Evolutionary conservation across 176 grass and related monocot species (phyloP).

Genomic region (Panicum miliaceum): DNA sequence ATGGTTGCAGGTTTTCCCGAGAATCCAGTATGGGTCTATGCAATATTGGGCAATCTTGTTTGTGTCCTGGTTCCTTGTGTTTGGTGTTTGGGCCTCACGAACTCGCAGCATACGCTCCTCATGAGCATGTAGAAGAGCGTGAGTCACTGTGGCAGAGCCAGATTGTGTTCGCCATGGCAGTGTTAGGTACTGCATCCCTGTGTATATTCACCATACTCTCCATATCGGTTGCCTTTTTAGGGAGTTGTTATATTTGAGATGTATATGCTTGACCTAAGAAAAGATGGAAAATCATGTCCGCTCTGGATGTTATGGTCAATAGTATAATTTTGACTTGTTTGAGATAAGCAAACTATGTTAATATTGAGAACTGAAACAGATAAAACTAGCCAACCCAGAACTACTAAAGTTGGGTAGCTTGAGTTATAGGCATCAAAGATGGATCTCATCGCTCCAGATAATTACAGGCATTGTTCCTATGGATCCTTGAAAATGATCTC

Average conservation of each 20-base stretch:
- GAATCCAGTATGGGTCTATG: slow-evolving; percentile 74
- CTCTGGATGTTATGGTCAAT: not conserved
- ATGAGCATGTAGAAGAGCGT: slow-evolving; percentile 35
- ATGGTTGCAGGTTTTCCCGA: slow-evolving; percentile 58
- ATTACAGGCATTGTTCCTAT: too few relatives aligned
- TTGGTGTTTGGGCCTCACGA: slow-evolving; percentile 83
- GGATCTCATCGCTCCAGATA: too few relatives aligned
- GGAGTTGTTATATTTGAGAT: slow-evolving; percentile 2
- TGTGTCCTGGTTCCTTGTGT: slow-evolving; percentile 87
- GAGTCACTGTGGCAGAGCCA: not conserved
- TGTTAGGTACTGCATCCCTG: slow-evolving; percentile 39
- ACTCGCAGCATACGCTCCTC: slow-evolving; percentile 62
- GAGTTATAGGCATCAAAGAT: not conserved
- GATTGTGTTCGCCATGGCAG: not conserved
- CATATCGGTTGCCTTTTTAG: slow-evolving; percentile 14
- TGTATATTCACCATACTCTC: slow-evolving; percentile 38
- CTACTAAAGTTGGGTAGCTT: not conserved
- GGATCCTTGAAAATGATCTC: not conserved
- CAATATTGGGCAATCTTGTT: slow-evolving; percentile 77
- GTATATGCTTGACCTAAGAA: slow-evolving; percentile 23
- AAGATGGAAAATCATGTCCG: slow-evolving; percentile 37
- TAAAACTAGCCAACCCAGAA: not conserved
- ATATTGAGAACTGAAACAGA: not conserved
- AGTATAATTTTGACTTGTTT: not conserved
- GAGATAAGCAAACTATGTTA: not conserved